phyloP scores from a whole-genome alignment of 2,329 filamentous ascomycete species.

The Verticillium albo-atrum region DNA sequence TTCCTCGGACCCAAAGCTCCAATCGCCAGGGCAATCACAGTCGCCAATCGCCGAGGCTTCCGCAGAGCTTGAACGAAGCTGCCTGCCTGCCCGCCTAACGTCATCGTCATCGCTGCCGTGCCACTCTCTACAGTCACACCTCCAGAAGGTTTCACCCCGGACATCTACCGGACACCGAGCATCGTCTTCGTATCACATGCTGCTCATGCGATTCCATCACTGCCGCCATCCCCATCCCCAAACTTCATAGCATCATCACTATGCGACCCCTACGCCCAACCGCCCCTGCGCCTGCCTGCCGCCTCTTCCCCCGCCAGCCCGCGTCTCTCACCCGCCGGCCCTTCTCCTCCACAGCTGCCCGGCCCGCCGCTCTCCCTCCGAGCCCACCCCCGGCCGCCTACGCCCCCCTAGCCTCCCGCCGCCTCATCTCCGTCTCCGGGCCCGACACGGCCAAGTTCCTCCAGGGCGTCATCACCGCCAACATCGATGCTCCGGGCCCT shows the following conservation, averaged over 20 bases:
- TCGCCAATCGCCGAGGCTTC: background rate
- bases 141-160: background rate
- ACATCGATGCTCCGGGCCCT: constrained; percentile 40
- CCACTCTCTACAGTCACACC: background rate
- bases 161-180: background rate
- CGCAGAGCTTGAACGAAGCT: background rate
- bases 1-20: background rate
- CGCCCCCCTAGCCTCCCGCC: constrained; percentile 64
- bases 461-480: constrained; percentile 80
- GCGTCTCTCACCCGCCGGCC: constrained; percentile 15
- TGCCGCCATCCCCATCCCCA: background rate
- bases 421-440: constrained; percentile 74
- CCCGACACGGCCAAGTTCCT: constrained; percentile 78
- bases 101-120: background rate
- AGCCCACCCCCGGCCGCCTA: constrained; percentile 39
- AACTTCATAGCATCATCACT: background rate
- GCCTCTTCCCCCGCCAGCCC: background rate
- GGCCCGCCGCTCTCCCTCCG: constrained; percentile 17
- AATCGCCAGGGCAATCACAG: background rate
- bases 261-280: background rate
- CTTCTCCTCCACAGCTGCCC: constrained; percentile 17
- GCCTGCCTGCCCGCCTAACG: background rate
- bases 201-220: background rate
- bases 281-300: background rate
- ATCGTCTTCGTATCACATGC: background rate